Evolutionary conservation across 2,329 filamentous ascomycete species (phyloP), one percentile per base, ranked within the genome.

Genomic region (Monosporascus sp.): DNA sequence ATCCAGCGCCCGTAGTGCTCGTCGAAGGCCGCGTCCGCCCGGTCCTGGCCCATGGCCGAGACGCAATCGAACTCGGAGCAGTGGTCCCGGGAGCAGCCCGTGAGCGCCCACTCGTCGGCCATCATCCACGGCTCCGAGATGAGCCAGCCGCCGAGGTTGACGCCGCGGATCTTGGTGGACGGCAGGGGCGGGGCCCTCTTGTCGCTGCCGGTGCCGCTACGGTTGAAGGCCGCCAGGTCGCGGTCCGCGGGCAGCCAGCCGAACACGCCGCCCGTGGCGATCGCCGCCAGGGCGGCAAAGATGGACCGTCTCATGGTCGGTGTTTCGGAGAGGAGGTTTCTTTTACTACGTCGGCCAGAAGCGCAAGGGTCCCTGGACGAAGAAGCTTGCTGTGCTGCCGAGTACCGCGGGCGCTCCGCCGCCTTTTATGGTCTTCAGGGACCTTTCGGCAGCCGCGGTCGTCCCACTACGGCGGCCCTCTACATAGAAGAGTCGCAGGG

Each of bases 21-120:
- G 53, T 74, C 65, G 60, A 80, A 83, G 11, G 70, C 75, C 5
- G 62, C 58, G 57, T 81, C 71, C 14, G 77, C 76, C 18, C 62
- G 62, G 5, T 67, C 65, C 60, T 81, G 77, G 8, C 78, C 77
- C 3, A 77, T 67, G 14, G 67, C 67, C 53, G 66, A 64, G 44
- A 82, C 75, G 60, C 80, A 83, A 64, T 81, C 78, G 57, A 79
- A 81, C 65, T 82, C 79, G 44, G 75, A 77, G 17, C 71, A 64
- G n/a, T 69, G 60, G 2, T 60, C 68, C 14, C 31, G 35, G 8
- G 64, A 64, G 57, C 79, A 82, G 36, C 77, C 77, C 62, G 80
- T 78, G 18, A 57, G 59, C 18, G 55, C 63, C 78, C 79, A 83
- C 49, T 71, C 70, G 27, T 65, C 61, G 17, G 59, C 57, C 46